phyloP scores from a whole-genome alignment of 306 rosid species.

The Malus fusca region DNA sequence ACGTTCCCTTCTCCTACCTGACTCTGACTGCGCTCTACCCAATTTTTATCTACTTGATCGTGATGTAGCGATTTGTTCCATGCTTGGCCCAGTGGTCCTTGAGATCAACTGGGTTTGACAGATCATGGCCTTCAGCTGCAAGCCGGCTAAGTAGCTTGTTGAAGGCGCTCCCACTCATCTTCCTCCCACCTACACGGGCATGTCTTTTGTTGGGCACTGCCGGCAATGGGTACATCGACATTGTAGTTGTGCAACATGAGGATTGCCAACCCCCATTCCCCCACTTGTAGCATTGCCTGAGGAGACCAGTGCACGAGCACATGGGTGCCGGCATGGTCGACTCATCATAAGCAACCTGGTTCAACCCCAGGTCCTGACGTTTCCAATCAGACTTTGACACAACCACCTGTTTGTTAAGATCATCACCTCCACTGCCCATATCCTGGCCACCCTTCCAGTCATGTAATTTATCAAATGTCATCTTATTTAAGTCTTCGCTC shows the following conservation, averaged over 20 bases:
- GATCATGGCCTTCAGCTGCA: constrained; percentile 93
- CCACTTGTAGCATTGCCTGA: constrained; percentile 97
- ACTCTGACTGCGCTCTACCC: too few species aligned
- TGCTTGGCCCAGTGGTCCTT: constrained; percentile 97
- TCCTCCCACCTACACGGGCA: constrained; percentile 88
- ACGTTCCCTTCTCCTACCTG: constrained; percentile 1
- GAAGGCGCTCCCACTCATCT: constrained; percentile 98
- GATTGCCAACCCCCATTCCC: constrained; percentile 99
- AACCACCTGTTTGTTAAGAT: constrained; percentile 54
- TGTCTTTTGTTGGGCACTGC: constrained; percentile 97
- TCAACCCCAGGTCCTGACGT: constrained; percentile 80
- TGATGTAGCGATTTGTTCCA: constrained; percentile 97
- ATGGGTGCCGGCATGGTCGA: constrained; percentile 93
- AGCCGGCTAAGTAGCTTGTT: constrained; percentile 88
- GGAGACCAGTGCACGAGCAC: constrained; percentile 83
- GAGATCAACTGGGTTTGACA: constrained; percentile 83
- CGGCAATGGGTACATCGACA: constrained; percentile 91
- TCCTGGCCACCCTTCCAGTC: constrained; percentile 78
- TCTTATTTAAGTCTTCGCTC: constrained; percentile 63
- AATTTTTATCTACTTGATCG: constrained; percentile 54
- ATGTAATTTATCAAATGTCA: constrained; percentile 53
- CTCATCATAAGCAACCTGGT: constrained; percentile 86
- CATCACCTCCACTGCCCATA: constrained; percentile 60
- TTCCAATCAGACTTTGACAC: constrained; percentile 91
- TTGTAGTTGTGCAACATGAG: constrained; percentile 86